Conservation (phyloP, 108 stramenopile genomes). For the Pseudonitzschia delicatissima region DNA sequence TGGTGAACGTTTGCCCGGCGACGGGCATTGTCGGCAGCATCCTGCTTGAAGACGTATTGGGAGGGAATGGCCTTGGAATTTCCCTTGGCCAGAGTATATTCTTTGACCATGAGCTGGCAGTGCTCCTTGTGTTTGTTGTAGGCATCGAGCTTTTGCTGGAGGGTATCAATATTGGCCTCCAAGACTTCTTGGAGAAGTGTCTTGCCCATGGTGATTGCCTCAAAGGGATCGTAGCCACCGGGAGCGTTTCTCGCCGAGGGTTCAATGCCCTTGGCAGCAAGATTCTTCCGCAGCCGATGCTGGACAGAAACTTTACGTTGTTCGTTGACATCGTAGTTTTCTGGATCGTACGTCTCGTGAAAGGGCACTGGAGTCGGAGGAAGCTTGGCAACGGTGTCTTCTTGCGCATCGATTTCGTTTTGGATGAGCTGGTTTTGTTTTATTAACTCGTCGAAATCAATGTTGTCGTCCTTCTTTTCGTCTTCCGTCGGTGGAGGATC, state of each 20-base stretch:
- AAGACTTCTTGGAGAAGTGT: constrained; percentile 2
- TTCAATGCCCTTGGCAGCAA: background rate
- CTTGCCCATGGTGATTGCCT: constrained; percentile 12
- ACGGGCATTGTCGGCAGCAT: constrained; percentile 4
- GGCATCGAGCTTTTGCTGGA: background rate
- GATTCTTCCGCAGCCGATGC: constrained; percentile 5
- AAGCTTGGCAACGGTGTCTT: background rate
- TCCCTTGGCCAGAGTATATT: background rate
- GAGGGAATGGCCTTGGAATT: constrained; percentile 9
- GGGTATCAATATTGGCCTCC: background rate
- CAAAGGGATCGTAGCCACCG: background rate
- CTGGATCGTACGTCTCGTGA: constrained; percentile 4
- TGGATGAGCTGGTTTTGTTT: background rate
- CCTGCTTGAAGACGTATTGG: constrained; percentile 3
- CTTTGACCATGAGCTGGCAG: background rate
- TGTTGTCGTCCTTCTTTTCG: background rate
- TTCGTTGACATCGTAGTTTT: constrained; percentile 4
- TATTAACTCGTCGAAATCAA: constrained; percentile 5
- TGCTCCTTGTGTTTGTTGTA: background rate
- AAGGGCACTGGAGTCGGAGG: background rate
- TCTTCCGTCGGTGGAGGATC: background rate
- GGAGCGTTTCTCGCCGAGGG: background rate
- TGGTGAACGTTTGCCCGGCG: constrained; percentile 7
- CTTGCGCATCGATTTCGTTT: background rate
- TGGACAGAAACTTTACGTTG: background rate